A percentile compares a stretch with the other conserved stretches of the same genome.
These are phyloP conservation scores for Auricularia sp. DNA, from an alignment of 768 basidiomycete genomes.

Conservation along the genomic window DNA sequence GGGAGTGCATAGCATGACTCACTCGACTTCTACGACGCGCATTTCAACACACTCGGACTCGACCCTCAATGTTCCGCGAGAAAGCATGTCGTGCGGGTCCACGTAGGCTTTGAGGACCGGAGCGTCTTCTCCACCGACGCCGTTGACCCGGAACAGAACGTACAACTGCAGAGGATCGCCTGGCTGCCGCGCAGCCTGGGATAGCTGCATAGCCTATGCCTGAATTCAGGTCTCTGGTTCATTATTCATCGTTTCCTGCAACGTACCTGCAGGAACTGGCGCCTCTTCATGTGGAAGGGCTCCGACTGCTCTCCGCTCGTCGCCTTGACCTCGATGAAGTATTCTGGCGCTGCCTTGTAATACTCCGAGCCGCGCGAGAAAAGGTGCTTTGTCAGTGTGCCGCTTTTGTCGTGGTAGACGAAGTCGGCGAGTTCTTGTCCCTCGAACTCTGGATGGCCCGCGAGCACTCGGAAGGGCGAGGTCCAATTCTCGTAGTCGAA, in stretches of 20 bases:
- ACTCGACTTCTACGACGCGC: neutral
- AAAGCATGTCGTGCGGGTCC: neutral
- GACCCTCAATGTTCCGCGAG: neutral
- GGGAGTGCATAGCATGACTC: neutral
- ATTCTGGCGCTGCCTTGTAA: slow-evolving; percentile 14
- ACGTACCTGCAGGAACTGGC: slow-evolving; percentile 17
- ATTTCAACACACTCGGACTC: neutral
- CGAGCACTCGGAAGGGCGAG: neutral
- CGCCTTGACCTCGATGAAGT: slow-evolving; percentile 22
- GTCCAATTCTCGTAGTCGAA: neutral
- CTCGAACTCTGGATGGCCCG: neutral
- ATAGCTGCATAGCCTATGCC: neutral
- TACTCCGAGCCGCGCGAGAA: slow-evolving; percentile 11
- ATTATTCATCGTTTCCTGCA: neutral
- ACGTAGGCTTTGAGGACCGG: neutral
- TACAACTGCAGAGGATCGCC: neutral
- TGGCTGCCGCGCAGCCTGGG: neutral
- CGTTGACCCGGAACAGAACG: neutral
- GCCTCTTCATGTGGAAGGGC: slow-evolving; percentile 18
- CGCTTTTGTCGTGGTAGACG: slow-evolving; percentile 14
- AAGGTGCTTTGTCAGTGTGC: slow-evolving; percentile 14
- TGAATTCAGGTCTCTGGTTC: neutral
- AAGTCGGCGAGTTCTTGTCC: slow-evolving; percentile 14
- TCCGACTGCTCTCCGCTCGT: slow-evolving; percentile 11
- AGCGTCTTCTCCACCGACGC: neutral